Base-by-base conservation (phyloP, 2,329 filamentous ascomycete genomes). In the Hypoxylon sp. region DNA sequence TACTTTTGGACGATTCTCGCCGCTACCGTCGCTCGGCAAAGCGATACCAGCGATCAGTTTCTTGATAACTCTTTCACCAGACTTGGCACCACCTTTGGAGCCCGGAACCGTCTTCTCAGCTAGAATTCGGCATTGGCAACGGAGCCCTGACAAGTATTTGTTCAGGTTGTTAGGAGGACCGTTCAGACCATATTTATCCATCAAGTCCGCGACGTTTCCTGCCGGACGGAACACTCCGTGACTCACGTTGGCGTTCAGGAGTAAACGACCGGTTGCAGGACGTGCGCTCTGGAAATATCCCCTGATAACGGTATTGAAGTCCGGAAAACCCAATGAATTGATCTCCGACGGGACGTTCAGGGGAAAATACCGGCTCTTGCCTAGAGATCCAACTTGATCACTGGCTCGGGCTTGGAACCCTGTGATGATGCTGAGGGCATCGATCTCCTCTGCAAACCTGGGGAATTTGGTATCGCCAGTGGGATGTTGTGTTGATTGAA, bases 211-310 rank as follows among this genome's bases (percentile, higher is more conserved):
- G 2, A 86, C 69, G 0, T 65, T 66, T 1, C 83, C 81, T 1
- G 77, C 70, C 3, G 78, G 74, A 10, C 82, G 84, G 75, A 89
- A 89, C 17, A 87, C 81, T 2, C 83, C 84, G 68, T 88, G 83
- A 0, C 84, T 84, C 9, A 87, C 83, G 62, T 89, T 88, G 51
- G 81, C 80, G 67, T 89, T 89, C 26, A 89, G 77, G 0, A 89
- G 80, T 1, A 89, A 72, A 0, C 85, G 80, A 1, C 85, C 86
- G 0, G 87, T 89, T 0, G 83, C 83, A 0, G 86, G 79, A 5
- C 86, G 84, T 2, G 84, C 81, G 33, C 86, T 88, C 72, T 87
- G 85, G 62, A 88, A 88, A 70, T 85, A 88, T 1, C 87, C 87
- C 14, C 86, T 83, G 1, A 85, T 77, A 31, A 85, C 81, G 6